phyloP scores from a whole-genome alignment of 805 yeast species.

The Lachancea cidri region DNA sequence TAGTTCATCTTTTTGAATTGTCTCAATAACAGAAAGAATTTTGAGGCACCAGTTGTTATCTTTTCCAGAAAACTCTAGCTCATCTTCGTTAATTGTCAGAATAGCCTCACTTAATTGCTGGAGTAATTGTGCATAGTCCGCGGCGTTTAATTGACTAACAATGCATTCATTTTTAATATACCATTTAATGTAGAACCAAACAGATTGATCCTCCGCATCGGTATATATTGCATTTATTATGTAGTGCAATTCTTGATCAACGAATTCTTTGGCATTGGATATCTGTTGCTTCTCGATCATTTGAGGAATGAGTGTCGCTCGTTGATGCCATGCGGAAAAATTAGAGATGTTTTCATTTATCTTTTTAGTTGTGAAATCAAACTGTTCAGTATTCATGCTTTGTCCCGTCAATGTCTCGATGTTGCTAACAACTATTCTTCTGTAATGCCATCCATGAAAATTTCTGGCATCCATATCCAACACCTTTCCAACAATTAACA shows the following conservation, averaged over 20 bases:
- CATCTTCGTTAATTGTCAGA: constrained; percentile 64
- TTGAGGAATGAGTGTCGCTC: constrained; percentile 62
- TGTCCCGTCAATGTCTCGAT: constrained; percentile 20
- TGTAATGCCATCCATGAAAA: constrained; percentile 93
- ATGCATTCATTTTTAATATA: constrained; percentile 40
- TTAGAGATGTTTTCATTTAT: constrained; percentile 84
- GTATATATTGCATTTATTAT: constrained; percentile 82
- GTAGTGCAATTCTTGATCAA: constrained; percentile 56
- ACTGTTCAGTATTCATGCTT: constrained; percentile 46
- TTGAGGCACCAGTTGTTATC: constrained; percentile 78
- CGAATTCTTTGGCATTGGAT: constrained; percentile 29
- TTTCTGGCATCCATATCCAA: constrained; percentile 74
- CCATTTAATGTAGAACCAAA: constrained; percentile 90
- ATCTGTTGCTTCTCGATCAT: constrained; percentile 35
- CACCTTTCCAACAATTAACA: constrained; percentile 62
- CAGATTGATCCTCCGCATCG: constrained; percentile 91
- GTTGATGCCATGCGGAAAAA: constrained; percentile 93
- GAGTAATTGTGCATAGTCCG: constrained; percentile 38
- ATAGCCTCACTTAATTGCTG: constrained; percentile 44
- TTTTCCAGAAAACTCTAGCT: constrained; percentile 56
- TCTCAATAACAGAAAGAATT: constrained; percentile 45
- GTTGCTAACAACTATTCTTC: constrained; percentile 60
- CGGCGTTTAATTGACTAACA: constrained; percentile 18
- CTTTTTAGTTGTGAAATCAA: constrained; percentile 69
- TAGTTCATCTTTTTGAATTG: constrained; percentile 24